Conservation (phyloP, 192 early-diverging fungal genomes). For the Spizellomyces punctatus region DNA sequence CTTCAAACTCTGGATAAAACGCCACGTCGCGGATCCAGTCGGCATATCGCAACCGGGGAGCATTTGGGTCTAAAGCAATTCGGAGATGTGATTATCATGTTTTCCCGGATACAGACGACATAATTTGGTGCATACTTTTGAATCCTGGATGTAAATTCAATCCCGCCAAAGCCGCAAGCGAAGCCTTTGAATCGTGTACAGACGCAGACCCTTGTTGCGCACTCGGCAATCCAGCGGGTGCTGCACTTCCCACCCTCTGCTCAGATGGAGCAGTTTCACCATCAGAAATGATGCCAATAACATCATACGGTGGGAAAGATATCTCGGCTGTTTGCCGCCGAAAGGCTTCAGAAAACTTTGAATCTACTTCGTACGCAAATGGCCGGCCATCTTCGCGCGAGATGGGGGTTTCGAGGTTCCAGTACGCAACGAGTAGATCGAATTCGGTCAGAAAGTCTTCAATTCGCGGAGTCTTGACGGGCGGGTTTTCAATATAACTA, state of each 20-base stretch:
- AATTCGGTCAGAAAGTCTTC: conserved; percentile 61
- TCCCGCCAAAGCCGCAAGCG: conserved; percentile 32
- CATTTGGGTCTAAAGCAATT: conserved; percentile 17
- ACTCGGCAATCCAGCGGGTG: too few species aligned
- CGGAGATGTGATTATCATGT: not conserved
- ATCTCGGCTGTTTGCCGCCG: conserved; percentile 38
- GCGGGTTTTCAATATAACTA: conserved; percentile 50
- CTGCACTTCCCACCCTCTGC: not conserved
- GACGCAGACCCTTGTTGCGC: too few species aligned
- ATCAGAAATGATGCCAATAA: not conserved
- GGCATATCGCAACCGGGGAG: conserved; percentile 38
- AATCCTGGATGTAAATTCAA: conserved; percentile 30
- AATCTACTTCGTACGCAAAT: conserved; percentile 57
- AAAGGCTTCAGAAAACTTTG: conserved; percentile 42
- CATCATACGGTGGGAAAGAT: conserved; percentile 47
- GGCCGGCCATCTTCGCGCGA: conserved; percentile 59
- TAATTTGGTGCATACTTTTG: conserved; percentile 18
- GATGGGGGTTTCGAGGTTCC: conserved; percentile 48
- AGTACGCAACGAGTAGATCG: conserved; percentile 49
- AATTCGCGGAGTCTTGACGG: conserved; percentile 44
- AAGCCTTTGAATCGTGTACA: conserved; percentile 5
- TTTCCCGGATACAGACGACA: not conserved
- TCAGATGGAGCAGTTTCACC: not conserved
- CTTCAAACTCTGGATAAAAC: conserved; percentile 42
- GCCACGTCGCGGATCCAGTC: conserved; percentile 45